A percentile compares a stretch with the other conserved stretches of the same genome.
Conservation (phyloP, 345 rosid species). For the Eucalyptus victrix region DNA sequence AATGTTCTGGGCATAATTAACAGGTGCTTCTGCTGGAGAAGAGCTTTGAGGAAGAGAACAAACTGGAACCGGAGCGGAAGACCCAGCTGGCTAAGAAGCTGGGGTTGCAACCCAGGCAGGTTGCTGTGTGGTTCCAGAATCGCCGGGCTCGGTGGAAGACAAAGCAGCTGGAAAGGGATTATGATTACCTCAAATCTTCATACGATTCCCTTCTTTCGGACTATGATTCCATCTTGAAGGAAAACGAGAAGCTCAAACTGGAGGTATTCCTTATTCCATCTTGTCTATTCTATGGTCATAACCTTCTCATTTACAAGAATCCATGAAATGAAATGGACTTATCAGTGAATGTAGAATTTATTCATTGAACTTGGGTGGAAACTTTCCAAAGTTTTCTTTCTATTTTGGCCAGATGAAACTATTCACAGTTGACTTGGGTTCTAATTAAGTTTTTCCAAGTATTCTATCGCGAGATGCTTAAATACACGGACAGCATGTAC, state of each 20-base stretch:
- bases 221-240: constrained; percentile 43
- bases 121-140: constrained; percentile 98
- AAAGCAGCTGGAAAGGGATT: constrained; percentile 84
- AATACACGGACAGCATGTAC: not conserved
- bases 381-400: not conserved
- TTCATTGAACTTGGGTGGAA: not conserved
- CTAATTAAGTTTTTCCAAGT: not conserved
- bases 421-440: not conserved
- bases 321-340: not conserved
- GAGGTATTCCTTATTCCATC: constrained; percentile 29
- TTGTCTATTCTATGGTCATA: not conserved
- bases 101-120: constrained; percentile 89
- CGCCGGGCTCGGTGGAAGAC: constrained; percentile 97
- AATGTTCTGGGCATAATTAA: not conserved
- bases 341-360: not conserved
- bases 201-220: constrained; percentile 58
- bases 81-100: constrained; percentile 76
- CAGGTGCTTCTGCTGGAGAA: constrained; percentile 79
- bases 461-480: not conserved
- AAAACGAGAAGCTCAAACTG: constrained; percentile 56
- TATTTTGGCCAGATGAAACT: not conserved
- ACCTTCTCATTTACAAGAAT: not conserved
- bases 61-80: constrained; percentile 92
- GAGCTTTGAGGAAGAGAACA: constrained; percentile 92
- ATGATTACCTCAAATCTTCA: constrained; percentile 68